Base-by-base conservation (phyloP, 2,329 filamentous ascomycete genomes). In the Bipolaris bicolor region DNA sequence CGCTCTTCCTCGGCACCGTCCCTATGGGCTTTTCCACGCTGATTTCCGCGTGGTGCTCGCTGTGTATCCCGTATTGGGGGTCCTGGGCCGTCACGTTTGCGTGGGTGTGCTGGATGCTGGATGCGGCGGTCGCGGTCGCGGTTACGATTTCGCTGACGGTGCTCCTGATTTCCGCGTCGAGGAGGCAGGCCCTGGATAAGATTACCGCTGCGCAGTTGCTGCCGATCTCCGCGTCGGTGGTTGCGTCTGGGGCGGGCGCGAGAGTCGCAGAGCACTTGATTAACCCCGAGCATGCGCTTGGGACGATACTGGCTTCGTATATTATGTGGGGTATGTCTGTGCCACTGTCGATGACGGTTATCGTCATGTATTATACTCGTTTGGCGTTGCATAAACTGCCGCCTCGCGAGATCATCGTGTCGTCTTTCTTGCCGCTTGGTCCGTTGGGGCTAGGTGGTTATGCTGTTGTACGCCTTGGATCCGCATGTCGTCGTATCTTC, bases 1-100 rank as follows among this genome's bases (percentile, higher is more conserved):
- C 85, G 1, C 79, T 91, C 51, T 91, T 91, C 63, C 76, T 91
- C 3, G 88, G 77, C 0, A 88, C 86, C 0, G 82, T 89, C 31
- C 88, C 88, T 0, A 90, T 90, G 86, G 87, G 82, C 0, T 82
- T 90, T 56, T 84, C 86, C 0, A 90, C 88, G 1, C 85, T 90
- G 41, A 83, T 90, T 58, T 86, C 87, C 60, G 86, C 88, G 82
- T 84, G 86, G 70, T 79, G 86, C 11, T 79, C 85, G 31, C 79
- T 86, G 33, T 89, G 87, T 70, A 78, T 83, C 7, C 83, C 82
- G 0, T 77, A 76, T n/a, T 90, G 85, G 87, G 87, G 86, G 1
- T 64, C 78, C 13, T 84, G 85, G 80, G 77, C 83, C n/a, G 76
- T 71, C 0, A 76, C 69, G 0, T 62, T 82, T 31, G 81, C 77